A percentile compares a stretch with the other conserved stretches of the same genome.
Evolutionary conservation across 345 rosid genomes (phyloP).

Genomic region (Dovyalis caffra): DNA sequence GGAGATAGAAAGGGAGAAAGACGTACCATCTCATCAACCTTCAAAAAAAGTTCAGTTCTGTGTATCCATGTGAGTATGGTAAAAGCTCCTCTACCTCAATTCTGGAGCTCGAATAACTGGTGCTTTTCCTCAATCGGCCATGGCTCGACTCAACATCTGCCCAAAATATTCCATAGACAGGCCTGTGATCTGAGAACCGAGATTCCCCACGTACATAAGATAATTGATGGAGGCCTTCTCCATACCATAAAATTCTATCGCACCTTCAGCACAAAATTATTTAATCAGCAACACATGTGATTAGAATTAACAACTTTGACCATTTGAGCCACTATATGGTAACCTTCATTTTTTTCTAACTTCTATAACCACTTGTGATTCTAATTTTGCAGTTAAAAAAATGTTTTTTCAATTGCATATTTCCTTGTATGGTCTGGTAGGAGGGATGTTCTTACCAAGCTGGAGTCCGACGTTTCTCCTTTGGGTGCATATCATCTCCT

Average conservation of each 20-base stretch:
- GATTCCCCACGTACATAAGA: conserved; percentile 94
- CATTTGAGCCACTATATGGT: not conserved
- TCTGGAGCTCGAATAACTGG: conserved; percentile 68
- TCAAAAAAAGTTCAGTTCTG: conserved; percentile 90
- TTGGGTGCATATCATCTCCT: conserved; percentile 85
- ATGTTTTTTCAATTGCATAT: not conserved
- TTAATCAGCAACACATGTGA: conserved; percentile 19
- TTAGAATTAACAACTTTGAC: not conserved
- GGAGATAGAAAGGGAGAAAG: not conserved
- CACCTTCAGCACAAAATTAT: conserved; percentile 53
- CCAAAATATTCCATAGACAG: conserved; percentile 88
- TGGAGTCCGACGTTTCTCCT: conserved; percentile 97
- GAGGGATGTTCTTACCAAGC: conserved; percentile 66
- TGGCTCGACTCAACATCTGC: conserved; percentile 90
- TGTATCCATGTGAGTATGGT: conserved; percentile 85
- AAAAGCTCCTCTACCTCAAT: conserved; percentile 91
- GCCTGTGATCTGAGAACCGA: conserved; percentile 94
- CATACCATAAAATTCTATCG: conserved; percentile 91
- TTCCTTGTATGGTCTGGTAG: not conserved
- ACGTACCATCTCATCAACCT: conserved; percentile 19
- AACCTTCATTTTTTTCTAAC: not conserved
- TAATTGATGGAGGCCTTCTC: conserved; percentile 90
- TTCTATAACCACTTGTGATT: not conserved
- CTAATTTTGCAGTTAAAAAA: not conserved
- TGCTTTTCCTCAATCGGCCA: conserved; percentile 65